These are phyloP conservation scores for Neurospora tetrasperma DNA, from an alignment of 495 filamentous ascomycete species.

Conservation along the genomic window DNA sequence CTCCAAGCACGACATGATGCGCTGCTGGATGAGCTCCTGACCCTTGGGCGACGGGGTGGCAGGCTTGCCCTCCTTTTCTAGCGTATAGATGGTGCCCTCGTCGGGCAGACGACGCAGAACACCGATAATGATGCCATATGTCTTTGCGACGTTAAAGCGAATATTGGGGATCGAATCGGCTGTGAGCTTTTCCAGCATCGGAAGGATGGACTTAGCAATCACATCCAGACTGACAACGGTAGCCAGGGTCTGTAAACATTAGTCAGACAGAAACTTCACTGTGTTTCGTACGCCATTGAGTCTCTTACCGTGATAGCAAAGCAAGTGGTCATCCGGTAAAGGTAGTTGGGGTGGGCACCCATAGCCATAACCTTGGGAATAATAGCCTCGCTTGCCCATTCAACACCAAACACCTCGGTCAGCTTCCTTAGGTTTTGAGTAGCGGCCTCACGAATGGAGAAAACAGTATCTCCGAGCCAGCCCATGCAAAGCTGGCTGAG, in stretches of 20 bases:
- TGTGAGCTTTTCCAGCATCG: constrained; percentile 89
- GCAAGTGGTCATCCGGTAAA: constrained; percentile 98
- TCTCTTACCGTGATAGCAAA: constrained; percentile 88
- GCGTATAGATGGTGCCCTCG: constrained; percentile 69
- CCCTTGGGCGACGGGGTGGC: constrained; percentile 57
- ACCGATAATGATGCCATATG: constrained; percentile 78
- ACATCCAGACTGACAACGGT: constrained; percentile 84
- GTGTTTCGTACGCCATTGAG: background rate
- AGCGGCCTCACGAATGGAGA: constrained; percentile 93
- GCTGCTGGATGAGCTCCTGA: constrained; percentile 74
- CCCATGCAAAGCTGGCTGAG: constrained; percentile 93
- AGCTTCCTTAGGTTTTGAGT: constrained; percentile 96
- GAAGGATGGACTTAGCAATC: constrained; percentile 85
- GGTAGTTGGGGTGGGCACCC: constrained; percentile 95
- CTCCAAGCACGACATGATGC: constrained; percentile 80
- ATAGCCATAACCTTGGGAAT: constrained; percentile 98
- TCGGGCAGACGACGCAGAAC: constrained; percentile 83
- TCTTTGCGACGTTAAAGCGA: constrained; percentile 98
- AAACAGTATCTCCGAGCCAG: constrained; percentile 98
- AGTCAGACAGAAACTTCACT: constrained; percentile 20
- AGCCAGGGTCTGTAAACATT: constrained; percentile 63
- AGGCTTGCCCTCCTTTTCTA: constrained; percentile 66
- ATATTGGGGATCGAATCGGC: constrained; percentile 96
- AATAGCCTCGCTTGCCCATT: constrained; percentile 95
- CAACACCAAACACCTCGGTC: constrained; percentile 95